Conservation (phyloP, 202 grass and related monocot species). For the Setaria viridis region DNA sequence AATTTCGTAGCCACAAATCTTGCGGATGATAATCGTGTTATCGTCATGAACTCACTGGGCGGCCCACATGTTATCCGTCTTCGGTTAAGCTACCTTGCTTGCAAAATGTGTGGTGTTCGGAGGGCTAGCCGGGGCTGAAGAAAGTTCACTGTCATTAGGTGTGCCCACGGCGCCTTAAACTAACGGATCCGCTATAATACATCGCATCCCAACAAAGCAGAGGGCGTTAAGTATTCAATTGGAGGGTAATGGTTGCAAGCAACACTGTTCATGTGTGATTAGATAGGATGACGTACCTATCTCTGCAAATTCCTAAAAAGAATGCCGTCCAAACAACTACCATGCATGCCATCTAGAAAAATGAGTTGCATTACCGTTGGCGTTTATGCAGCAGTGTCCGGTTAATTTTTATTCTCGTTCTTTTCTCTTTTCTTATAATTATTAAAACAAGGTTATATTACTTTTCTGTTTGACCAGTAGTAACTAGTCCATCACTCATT, state of each 20-base stretch:
- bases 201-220: conserved; percentile 2
- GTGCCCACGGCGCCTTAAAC: conserved; percentile 31
- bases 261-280: conserved; percentile 39
- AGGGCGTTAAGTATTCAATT: conserved; percentile 34
- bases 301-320: conserved; percentile 15
- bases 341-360: conserved; percentile 25
- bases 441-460: neutral
- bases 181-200: conserved; percentile 15
- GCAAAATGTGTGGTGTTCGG: conserved; percentile 31
- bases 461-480: conserved; percentile 25
- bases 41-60: neutral
- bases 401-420: neutral
- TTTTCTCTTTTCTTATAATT: neutral
- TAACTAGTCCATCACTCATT: neutral
- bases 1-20: conserved; percentile 24
- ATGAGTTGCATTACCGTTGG: neutral
- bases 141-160: conserved; percentile 40
- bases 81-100: conserved; percentile 45
- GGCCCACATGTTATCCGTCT: conserved; percentile 41
- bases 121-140: neutral
- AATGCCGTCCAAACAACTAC: conserved; percentile 68
- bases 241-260: conserved; percentile 43
- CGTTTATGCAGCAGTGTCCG: neutral
- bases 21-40: neutral
- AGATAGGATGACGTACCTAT: conserved; percentile 19